Base-by-base conservation (phyloP, 1,284 basidiomycete genomes). In the Athelia sp. region DNA sequence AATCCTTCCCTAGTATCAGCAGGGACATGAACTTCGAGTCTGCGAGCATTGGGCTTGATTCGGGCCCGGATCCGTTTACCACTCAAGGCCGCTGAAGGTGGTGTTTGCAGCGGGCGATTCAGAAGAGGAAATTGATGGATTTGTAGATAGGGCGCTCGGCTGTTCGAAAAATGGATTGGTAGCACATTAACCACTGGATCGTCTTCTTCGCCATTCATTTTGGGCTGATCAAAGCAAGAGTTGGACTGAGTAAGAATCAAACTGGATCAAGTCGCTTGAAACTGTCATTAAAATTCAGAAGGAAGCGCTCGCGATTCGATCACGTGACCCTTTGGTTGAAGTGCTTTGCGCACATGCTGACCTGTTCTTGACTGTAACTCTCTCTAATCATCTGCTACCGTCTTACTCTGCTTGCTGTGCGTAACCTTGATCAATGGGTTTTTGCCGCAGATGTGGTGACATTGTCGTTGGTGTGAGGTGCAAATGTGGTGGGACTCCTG, bases 111-210 rank as follows among this genome's bases (percentile, higher is more conserved):
- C 3, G 87, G 82, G 24, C 87, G 75, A 22, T 76, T 81, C 4
- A 90, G 70, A 8, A 91, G 74, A 10, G 89, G 88, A 57, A 82
- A 90, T 56, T 91, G 89, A 58, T 90, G 85, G 3, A 91, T 65
- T 32, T 89, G 86, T 26, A 91, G 61, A 59, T 83, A 75, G 3
- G 83, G 78, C 26, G 68, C 62, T 13, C 85, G 74, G 14, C 69
- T 65, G 62, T 82, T 79, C 23, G 85, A 84, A 57, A 76, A 81
- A 56, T 82, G 83, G 48, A 91, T 77, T 31, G 88, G 88, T 43
- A 91, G 72, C 42, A 80, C 69, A 56, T 71, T 73, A 48, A 89
- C 72, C 48, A 88, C 65, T 54, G 81, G 78, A 63, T 86, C 84
- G 55, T 79, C 76, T 49, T 67, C n/a, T n/a, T n/a, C n/a, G n/a